phyloP scores from a whole-genome alignment of 176 grass and related monocot genomes.

The Triticum dicoccoides region DNA sequence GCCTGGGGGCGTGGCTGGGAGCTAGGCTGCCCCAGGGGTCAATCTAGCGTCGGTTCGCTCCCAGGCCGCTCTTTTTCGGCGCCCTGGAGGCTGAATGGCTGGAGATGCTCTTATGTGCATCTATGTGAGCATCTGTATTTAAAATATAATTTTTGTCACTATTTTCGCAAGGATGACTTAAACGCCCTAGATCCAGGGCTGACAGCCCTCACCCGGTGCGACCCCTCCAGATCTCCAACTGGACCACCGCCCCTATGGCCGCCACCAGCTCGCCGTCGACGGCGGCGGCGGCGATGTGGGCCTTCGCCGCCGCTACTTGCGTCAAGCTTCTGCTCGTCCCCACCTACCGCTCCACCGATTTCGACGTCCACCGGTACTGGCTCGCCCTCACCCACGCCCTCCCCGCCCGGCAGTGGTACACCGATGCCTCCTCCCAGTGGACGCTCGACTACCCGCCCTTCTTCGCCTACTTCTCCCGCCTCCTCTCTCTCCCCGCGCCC shows the following conservation, averaged over 20 bases:
- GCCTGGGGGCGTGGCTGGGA: too few species aligned
- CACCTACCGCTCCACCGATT: conserved; percentile 80
- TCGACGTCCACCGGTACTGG: conserved; percentile 96
- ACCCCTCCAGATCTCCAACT: neutral
- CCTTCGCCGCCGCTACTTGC: conserved; percentile 64
- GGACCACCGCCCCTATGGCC: neutral
- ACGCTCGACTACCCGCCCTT: conserved; percentile 92
- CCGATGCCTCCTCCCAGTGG: conserved; percentile 70
- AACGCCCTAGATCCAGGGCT: neutral
- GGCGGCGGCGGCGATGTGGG: conserved; percentile 39
- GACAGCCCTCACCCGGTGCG: neutral
- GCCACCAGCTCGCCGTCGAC: conserved; percentile 6
- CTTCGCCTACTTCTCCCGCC: conserved; percentile 79
- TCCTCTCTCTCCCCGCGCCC: conserved; percentile 56
- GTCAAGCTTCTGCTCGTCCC: conserved; percentile 74
- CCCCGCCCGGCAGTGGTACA: conserved; percentile 67
- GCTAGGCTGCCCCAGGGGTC: too few species aligned
- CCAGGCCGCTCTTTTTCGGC: too few species aligned
- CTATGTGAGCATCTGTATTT: too few species aligned
- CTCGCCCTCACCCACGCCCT: conserved; percentile 71
- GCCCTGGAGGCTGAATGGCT: too few species aligned
- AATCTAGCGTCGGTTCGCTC: too few species aligned
- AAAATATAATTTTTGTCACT: too few species aligned
- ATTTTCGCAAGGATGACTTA: neutral
- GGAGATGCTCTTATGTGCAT: too few species aligned